Evolutionary conservation across 139 green algal genomes (phyloP).

Genomic region (Volvox reticuliferus): DNA sequence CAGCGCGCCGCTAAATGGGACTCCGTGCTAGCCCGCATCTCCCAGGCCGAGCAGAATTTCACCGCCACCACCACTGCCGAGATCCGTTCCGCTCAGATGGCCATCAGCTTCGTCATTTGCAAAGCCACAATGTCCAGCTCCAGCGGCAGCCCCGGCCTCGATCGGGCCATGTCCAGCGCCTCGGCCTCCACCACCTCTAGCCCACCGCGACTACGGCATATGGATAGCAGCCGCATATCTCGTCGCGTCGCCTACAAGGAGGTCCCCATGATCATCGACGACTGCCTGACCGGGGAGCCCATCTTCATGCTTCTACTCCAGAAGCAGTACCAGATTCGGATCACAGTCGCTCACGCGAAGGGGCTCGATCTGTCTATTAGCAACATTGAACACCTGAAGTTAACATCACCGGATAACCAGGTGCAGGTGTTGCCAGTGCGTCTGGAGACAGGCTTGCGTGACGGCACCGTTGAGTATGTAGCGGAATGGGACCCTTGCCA

Average conservation of each 20-base stretch:
- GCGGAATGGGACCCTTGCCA: neutral
- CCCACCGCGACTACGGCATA: constrained; percentile 1
- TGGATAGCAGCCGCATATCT: constrained; percentile 21
- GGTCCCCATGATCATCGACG: constrained; percentile 24
- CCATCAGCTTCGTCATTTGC: constrained; percentile 44
- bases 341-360: constrained; percentile 21
- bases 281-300: constrained; percentile 36
- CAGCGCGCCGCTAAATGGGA: constrained; percentile 35
- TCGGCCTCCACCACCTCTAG: neutral
- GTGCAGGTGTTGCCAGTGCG: constrained; percentile 34
- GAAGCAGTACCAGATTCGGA: constrained; percentile 23
- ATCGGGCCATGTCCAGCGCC: constrained; percentile 9
- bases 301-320: constrained; percentile 41
- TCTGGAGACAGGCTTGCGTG: constrained; percentile 31
- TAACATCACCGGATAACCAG: constrained; percentile 40
- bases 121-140: neutral
- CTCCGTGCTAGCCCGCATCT: constrained; percentile 17
- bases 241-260: neutral
- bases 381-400: constrained; percentile 17
- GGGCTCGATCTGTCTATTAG: constrained; percentile 22
- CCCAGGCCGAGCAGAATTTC: neutral
- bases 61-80: constrained; percentile 37
- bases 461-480: constrained; percentile 23
- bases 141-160: neutral
- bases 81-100: constrained; percentile 33